Evolutionary conservation across 2,329 filamentous ascomycete species (phyloP).

Genomic region (Zymoseptoria brevis): DNA sequence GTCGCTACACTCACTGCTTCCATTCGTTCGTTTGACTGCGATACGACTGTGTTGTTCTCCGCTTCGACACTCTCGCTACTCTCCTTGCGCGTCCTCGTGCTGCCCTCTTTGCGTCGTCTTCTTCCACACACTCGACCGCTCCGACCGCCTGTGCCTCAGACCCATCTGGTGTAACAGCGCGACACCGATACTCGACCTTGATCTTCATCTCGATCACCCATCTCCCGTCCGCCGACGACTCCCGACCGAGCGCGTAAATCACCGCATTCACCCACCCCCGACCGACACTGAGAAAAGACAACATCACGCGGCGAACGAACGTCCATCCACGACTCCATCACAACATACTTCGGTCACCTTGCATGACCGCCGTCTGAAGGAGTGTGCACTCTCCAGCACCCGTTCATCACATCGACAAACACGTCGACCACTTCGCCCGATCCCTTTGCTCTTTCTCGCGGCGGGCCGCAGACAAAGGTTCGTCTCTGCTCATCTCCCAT

Average conservation of each 20-base stretch:
- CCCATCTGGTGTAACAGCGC: neutral
- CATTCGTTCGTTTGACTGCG: neutral
- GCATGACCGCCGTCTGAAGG: neutral
- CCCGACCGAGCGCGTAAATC: neutral
- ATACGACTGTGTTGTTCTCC: neutral
- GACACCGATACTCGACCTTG: neutral
- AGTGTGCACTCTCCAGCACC: neutral
- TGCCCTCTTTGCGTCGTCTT: neutral
- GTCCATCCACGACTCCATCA: neutral
- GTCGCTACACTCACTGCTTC: neutral
- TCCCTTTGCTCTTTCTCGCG: neutral
- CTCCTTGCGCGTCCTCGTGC: neutral
- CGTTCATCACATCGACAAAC: neutral
- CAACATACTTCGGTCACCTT: neutral
- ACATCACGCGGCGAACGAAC: neutral
- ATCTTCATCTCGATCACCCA: neutral
- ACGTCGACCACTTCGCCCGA: neutral
- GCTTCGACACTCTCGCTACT: neutral
- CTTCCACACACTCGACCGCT: neutral
- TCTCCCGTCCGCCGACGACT: neutral
- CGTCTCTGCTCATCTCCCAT: neutral
- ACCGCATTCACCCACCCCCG: neutral
- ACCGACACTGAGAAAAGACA: neutral
- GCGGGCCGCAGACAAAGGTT: constrained; percentile 1
- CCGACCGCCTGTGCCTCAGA: neutral